These are phyloP conservation scores for Boeremia lycopersici DNA, from an alignment of 2,329 filamentous ascomycete genomes.

Conservation along the genomic window DNA sequence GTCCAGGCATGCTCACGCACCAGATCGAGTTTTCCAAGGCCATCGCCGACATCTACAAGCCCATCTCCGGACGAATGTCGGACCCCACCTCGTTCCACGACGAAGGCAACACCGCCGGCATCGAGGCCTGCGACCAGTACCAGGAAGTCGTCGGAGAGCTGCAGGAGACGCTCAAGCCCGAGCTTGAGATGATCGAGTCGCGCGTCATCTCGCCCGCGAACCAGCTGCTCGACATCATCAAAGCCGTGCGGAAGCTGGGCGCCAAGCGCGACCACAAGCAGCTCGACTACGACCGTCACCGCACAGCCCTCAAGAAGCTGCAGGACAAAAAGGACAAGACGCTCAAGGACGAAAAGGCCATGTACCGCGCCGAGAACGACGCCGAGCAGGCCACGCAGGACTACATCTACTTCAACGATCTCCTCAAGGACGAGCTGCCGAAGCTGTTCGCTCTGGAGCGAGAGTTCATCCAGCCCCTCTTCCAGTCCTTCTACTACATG, in stretches of 20 bases:
- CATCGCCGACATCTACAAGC: conserved; percentile 96
- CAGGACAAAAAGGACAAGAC: conserved; percentile 98
- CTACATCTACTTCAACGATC: conserved; percentile 96
- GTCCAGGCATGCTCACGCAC: conserved; percentile 82
- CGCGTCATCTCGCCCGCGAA: conserved; percentile 91
- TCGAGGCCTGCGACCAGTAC: conserved; percentile 95
- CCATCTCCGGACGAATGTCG: conserved; percentile 93
- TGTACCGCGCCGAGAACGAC: conserved; percentile 94
- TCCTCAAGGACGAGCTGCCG: conserved; percentile 94
- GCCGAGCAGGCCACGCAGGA: conserved; percentile 92
- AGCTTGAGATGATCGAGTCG: conserved; percentile 96
- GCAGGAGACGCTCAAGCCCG: conserved; percentile 84
- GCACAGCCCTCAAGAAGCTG: conserved; percentile 83
- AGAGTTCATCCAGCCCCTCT: conserved; percentile 94
- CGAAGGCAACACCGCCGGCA: conserved; percentile 90
- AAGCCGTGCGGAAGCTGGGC: conserved; percentile 87
- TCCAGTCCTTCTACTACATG: conserved; percentile 99
- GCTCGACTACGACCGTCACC: conserved; percentile 91
- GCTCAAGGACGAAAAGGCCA: conserved; percentile 94
- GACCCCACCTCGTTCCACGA: conserved; percentile 83
- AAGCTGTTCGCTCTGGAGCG: conserved; percentile 87
- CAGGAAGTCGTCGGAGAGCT: conserved; percentile 88
- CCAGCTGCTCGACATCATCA: conserved; percentile 92
- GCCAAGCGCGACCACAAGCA: conserved; percentile 96
- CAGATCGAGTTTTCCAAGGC: conserved; percentile 98